Base-by-base conservation (phyloP, 768 basidiomycete species). In the Rhizopogon vulgaris region DNA sequence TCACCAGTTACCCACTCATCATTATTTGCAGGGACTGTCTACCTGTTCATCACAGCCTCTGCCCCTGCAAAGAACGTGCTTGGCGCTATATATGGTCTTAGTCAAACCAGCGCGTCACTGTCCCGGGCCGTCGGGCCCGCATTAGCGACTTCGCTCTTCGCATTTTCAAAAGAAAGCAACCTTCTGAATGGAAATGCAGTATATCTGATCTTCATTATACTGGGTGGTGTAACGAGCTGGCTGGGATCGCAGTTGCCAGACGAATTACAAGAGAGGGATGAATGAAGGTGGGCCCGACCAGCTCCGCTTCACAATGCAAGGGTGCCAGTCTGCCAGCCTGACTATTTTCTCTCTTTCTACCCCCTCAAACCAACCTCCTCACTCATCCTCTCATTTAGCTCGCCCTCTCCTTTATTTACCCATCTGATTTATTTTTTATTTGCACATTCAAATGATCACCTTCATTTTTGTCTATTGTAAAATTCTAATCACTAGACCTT, bases 21-120 rank as follows among this genome's bases (percentile, higher is more conserved):
- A 14, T 15, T 22, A 17, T 4, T 17, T 45, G 10, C 41, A 84
- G 84, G 82, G 15, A 78, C 82, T 38, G 72, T 80, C 15, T 77
- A 76, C 48, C 73, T 83, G 55, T 80, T 75, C 48, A 66, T 82
- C 47, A 81, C 76, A 2, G 70, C 72, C 24, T 75, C 78, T 1
- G 68, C 81, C 1, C 81, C 83, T 0, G 77, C 75, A 52, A 75
- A 71, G 49, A 68, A 68, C 17, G 77, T 78, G 0, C 69, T 84
- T 3, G 82, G 82, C 9, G 76, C 81, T 6, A 78, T 76, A 2
- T 80, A 84, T 52, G 82, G 82, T 1, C 65, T 83, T 18, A 70
- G 76, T 4, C 81, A 82, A 30, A 79, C 73, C 14, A 64, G 69
- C 2, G 71, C 71, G 1, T 73, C 76, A 3, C 62, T 75, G 12